Conservation (phyloP, 1,139 yeast genomes). For the Yamadazyma kanchanaburiensis region DNA sequence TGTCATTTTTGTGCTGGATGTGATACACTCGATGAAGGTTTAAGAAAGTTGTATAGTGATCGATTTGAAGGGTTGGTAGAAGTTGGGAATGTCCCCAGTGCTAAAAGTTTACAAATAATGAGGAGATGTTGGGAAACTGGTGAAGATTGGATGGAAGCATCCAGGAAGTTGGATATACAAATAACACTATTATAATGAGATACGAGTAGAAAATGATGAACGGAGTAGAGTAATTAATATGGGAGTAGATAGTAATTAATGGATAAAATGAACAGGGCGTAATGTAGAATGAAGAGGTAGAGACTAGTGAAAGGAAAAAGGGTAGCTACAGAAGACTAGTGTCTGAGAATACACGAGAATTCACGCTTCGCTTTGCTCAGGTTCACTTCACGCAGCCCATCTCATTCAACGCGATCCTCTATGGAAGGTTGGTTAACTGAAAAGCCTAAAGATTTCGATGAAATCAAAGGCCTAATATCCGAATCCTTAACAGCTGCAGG, state of each 20-base stretch:
- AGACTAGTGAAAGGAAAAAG: too few species aligned
- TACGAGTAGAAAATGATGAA: too few species aligned
- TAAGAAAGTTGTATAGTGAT: conserved; percentile 31
- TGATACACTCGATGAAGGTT: conserved; percentile 40
- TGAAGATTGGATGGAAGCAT: conserved; percentile 54
- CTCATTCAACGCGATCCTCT: too few species aligned
- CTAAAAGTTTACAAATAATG: conserved; percentile 48
- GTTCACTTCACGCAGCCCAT: too few species aligned
- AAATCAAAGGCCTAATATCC: conserved; percentile 18
- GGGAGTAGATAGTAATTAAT: too few species aligned
- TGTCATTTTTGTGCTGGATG: conserved; percentile 60
- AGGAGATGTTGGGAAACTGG: conserved; percentile 54
- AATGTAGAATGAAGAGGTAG: too few species aligned
- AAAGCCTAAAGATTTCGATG: conserved; percentile 25
- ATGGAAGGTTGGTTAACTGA: neutral
- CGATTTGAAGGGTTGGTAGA: conserved; percentile 37
- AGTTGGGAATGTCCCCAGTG: conserved; percentile 50
- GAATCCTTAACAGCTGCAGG: conserved; percentile 24
- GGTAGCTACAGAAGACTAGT: too few species aligned
- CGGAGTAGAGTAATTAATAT: too few species aligned
- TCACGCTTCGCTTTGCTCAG: too few species aligned
- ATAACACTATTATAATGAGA: conserved; percentile 47
- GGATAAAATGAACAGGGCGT: too few species aligned
- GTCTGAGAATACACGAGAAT: too few species aligned
- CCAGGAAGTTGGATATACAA: conserved; percentile 43